Evolutionary conservation across 1,139 yeast species (phyloP).

Genomic region (Candida tetrigidarum): DNA sequence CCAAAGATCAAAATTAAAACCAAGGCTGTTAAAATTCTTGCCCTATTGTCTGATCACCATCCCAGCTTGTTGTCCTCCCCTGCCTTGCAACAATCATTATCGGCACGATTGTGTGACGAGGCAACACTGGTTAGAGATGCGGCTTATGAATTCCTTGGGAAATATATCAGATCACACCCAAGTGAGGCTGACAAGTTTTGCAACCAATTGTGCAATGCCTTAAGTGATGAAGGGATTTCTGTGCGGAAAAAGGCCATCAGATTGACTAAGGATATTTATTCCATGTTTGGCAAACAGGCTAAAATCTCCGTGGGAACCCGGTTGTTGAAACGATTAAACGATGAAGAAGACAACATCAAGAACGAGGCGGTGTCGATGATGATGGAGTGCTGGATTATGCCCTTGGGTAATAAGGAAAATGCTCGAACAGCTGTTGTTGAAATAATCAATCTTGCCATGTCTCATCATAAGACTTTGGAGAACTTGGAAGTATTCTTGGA

Average conservation of each 20-base stretch:
- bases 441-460: constrained; percentile 33
- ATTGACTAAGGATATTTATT: constrained; percentile 54
- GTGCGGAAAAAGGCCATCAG: constrained; percentile 68
- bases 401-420: not conserved
- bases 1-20: constrained; percentile 64
- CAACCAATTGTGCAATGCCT: constrained; percentile 50
- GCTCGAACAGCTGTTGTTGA: not conserved
- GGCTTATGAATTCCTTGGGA: constrained; percentile 65
- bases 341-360: constrained; percentile 66
- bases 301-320: constrained; percentile 51
- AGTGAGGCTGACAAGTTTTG: constrained; percentile 52
- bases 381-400: constrained; percentile 48
- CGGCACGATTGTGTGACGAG: constrained; percentile 55
- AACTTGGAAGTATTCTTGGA: constrained; percentile 34
- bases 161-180: constrained; percentile 50
- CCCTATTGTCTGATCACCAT: constrained; percentile 50
- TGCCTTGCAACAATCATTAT: constrained; percentile 55
- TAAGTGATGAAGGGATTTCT: constrained; percentile 62
- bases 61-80: constrained; percentile 52
- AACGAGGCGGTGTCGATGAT: constrained; percentile 47
- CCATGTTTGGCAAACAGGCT: constrained; percentile 29
- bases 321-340: constrained; percentile 60
- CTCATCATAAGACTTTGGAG: constrained; percentile 45
- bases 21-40: constrained; percentile 63
- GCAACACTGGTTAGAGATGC: constrained; percentile 81